Conservation (phyloP, 2,329 filamentous ascomycete species). For the Neofusicoccum sp. region DNA sequence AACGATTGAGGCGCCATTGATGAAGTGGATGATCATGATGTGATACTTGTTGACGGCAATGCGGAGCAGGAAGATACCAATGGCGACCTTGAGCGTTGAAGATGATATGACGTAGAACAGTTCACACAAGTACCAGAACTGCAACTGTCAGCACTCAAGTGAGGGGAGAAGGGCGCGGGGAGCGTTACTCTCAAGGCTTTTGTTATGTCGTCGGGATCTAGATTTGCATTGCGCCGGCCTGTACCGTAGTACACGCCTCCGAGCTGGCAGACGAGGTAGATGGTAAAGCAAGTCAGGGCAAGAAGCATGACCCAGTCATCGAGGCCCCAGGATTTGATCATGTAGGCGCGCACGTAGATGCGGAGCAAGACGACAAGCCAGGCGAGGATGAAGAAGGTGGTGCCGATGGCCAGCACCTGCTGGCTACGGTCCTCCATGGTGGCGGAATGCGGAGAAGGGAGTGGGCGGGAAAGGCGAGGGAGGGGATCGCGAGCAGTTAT, state of each 20-base stretch:
- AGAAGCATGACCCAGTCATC: slow-evolving; percentile 48
- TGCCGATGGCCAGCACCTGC: slow-evolving; percentile 34
- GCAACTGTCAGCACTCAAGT: slow-evolving; percentile 23
- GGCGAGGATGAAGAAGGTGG: slow-evolving; percentile 43
- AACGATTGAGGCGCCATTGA: slow-evolving; percentile 50
- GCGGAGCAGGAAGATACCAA: slow-evolving; percentile 57
- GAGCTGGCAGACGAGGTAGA: slow-evolving; percentile 44
- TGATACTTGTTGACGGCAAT: slow-evolving; percentile 52
- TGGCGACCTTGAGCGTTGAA: slow-evolving; percentile 53
- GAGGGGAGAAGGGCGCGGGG: background rate
- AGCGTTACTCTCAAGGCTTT: slow-evolving; percentile 34
- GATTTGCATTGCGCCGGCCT: slow-evolving; percentile 39
- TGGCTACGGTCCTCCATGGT: slow-evolving; percentile 27
- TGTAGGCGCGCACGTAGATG: slow-evolving; percentile 39
- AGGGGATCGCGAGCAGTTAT: slow-evolving; percentile 13
- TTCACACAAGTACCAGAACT: slow-evolving; percentile 60
- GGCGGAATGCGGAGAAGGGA: background rate
- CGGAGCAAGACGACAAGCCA: slow-evolving; percentile 42
- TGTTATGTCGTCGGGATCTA: slow-evolving; percentile 34
- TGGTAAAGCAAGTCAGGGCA: slow-evolving; percentile 42
- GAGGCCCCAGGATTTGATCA: slow-evolving; percentile 42
- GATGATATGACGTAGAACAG: slow-evolving; percentile 56
- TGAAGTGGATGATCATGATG: slow-evolving; percentile 47
- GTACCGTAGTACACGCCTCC: slow-evolving; percentile 44
- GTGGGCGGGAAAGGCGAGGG: background rate